These are phyloP conservation scores for Chaetoceros muelleri DNA, from an alignment of 108 stramenopile genomes.

Conservation along the genomic window DNA sequence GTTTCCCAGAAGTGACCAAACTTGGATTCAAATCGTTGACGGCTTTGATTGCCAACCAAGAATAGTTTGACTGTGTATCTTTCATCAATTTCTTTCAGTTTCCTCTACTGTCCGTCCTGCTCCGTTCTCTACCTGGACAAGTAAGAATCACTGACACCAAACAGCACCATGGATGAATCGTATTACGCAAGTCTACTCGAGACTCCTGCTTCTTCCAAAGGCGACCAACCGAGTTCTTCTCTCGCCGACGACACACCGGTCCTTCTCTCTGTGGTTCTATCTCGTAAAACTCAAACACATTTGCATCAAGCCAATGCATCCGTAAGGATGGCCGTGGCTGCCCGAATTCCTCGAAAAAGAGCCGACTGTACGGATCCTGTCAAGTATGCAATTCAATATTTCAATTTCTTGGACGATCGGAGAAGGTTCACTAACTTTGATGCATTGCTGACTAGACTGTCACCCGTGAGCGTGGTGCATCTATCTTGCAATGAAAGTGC, in stretches of 20 bases:
- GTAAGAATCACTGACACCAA: too few species aligned
- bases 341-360: conserved; percentile 25
- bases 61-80: too few species aligned
- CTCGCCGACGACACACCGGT: background rate
- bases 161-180: background rate
- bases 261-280: background rate
- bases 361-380: conserved; percentile 21
- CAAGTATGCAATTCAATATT: conserved; percentile 31
- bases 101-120: too few species aligned
- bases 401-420: conserved; percentile 45
- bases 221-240: too few species aligned
- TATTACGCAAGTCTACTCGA: background rate
- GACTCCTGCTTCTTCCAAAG: background rate
- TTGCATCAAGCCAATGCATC: background rate
- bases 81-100: too few species aligned
- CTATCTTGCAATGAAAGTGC: conserved; percentile 25
- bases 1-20: too few species aligned
- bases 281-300: background rate
- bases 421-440: conserved; percentile 51
- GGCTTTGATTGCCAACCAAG: too few species aligned
- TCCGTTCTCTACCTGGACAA: too few species aligned
- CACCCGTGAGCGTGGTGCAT: conserved; percentile 23
- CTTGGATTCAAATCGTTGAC: too few species aligned
- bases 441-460: conserved; percentile 38
- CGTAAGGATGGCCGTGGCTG: conserved; percentile 16